Evolutionary conservation across 2,329 filamentous ascomycete genomes (phyloP), one percentile per base, ranked within the genome.

Genomic region (Diaporthe ampelina): DNA sequence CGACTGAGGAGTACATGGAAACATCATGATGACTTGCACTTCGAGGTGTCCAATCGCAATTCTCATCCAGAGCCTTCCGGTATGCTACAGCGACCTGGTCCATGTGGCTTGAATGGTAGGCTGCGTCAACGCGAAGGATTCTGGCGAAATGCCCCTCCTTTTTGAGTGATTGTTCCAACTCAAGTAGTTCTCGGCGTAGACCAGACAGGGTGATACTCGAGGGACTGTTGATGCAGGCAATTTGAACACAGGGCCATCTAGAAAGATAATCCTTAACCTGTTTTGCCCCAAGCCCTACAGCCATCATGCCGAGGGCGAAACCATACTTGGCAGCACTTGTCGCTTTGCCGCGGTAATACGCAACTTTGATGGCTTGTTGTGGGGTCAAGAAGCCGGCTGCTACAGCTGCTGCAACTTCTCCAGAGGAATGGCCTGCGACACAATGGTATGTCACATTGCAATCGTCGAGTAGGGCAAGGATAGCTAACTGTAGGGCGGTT

Each of bases 91-190:
- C 76, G 29, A 77, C 74, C 21, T 59, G 70, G 0, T 59, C 40
- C 82, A 86, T 86, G 67, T 85, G 81, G 35, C 81, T 79, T 1
- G 83, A 84, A 71, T 85, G 83, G 70, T 86, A 86, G 0, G 85
- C 85, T 11, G 77, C 63, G 26, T 81, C 77, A 17, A 81, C 80
- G n/a, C 75, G 80, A 8, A 83, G 76, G 15, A 79, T 50, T 9
- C 81, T 57, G 1, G 80, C 80, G 74, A 83, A 82, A 32, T 78
- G 79, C 4, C 74, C 77, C 4, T 76, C 74, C 0, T 61, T 73
- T 50, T 78, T 73, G n/a, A 80, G 21, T 3, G 70, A 70, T 17
- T 77, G 65, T 9, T 65, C 56, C 6, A 79, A 24, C 24, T 52
- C 29, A 15, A 72, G 73, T 5, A 84, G 75, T 1, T 76, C 78